phyloP scores from a whole-genome alignment of 495 filamentous ascomycete genomes.

The Bryoglossum gracile region DNA sequence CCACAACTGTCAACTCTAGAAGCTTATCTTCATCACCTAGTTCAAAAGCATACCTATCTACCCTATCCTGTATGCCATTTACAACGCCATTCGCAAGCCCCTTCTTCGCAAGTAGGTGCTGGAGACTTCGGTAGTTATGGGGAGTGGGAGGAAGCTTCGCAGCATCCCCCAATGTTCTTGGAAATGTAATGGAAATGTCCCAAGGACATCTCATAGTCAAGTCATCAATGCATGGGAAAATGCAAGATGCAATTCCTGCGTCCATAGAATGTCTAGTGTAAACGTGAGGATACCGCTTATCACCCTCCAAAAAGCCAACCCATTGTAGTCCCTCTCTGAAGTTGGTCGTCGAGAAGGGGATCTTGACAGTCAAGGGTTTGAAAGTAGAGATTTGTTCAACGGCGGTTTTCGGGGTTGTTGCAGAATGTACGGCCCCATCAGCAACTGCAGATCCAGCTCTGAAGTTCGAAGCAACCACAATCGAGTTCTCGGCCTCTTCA shows the following conservation, averaged over 20 bases:
- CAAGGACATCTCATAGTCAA: conserved; percentile 69
- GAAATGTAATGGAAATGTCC: conserved; percentile 80
- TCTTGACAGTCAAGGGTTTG: conserved; percentile 34
- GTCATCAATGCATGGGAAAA: conserved; percentile 92
- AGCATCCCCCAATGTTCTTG: conserved; percentile 79
- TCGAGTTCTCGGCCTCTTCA: conserved; percentile 46
- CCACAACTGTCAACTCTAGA: conserved; percentile 81
- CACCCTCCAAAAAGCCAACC: conserved; percentile 71
- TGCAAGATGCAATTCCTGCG: conserved; percentile 70
- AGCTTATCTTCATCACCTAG: conserved; percentile 71
- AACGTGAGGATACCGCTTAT: conserved; percentile 78
- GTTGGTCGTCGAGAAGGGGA: conserved; percentile 67
- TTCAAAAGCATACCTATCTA: conserved; percentile 28
- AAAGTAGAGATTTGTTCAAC: conserved; percentile 24
- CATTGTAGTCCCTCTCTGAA: conserved; percentile 86
- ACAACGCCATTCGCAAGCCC: conserved; percentile 18
- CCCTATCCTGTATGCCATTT: conserved; percentile 25
- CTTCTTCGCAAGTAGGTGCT: conserved; percentile 19
- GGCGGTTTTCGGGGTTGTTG: conserved; percentile 16
- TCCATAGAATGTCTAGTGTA: conserved; percentile 77
- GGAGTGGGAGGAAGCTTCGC: conserved; percentile 34
- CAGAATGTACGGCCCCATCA: conserved; percentile 11
- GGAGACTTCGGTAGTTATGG: not conserved
- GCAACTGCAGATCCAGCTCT: conserved; percentile 15
- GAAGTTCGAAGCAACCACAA: conserved; percentile 13